These are phyloP conservation scores for Umbelopsis vinacea DNA, from an alignment of 192 early-diverging fungal species.

Conservation along the genomic window DNA sequence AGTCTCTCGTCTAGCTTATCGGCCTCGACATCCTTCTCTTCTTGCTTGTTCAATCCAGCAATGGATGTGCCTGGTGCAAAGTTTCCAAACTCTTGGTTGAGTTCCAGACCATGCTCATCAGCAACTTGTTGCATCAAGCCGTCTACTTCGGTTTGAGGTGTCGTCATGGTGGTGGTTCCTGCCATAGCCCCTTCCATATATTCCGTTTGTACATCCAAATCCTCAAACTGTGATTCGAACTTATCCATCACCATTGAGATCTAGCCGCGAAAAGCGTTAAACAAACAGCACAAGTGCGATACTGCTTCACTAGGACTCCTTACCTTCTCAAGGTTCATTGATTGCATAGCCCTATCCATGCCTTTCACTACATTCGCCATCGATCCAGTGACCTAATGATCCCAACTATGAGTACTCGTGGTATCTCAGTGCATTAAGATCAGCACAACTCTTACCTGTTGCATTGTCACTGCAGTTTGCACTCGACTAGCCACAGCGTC, in stretches of 20 bases:
- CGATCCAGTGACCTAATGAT: slow-evolving; percentile 65
- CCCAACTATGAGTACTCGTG: background rate
- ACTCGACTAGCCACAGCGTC: slow-evolving; percentile 91
- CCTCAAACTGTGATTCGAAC: slow-evolving; percentile 96
- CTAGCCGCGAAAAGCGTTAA: slow-evolving; percentile 38
- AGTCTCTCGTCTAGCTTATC: slow-evolving; percentile 51
- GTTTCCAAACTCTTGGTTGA: slow-evolving; percentile 71
- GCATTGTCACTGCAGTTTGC: slow-evolving; percentile 95
- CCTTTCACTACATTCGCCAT: slow-evolving; percentile 91
- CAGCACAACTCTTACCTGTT: slow-evolving; percentile 49
- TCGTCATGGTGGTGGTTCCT: slow-evolving; percentile 82
- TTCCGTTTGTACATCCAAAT: slow-evolving; percentile 95
- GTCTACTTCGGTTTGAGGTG: slow-evolving; percentile 92
- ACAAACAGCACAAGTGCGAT: background rate
- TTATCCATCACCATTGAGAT: slow-evolving; percentile 99
- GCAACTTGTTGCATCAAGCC: slow-evolving; percentile 95
- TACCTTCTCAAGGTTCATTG: slow-evolving; percentile 97
- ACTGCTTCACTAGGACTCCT: background rate
- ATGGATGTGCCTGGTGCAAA: slow-evolving; percentile 50
- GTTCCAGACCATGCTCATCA: slow-evolving; percentile 93
- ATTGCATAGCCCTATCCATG: slow-evolving; percentile 93
- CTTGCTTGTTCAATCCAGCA: slow-evolving; percentile 41
- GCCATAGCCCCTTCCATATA: slow-evolving; percentile 97
- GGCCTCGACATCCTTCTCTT: slow-evolving; percentile 48
- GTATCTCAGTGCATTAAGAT: background rate